Evolutionary conservation across 257 asterid genomes (phyloP).

Genomic region (Solanum virginianum): DNA sequence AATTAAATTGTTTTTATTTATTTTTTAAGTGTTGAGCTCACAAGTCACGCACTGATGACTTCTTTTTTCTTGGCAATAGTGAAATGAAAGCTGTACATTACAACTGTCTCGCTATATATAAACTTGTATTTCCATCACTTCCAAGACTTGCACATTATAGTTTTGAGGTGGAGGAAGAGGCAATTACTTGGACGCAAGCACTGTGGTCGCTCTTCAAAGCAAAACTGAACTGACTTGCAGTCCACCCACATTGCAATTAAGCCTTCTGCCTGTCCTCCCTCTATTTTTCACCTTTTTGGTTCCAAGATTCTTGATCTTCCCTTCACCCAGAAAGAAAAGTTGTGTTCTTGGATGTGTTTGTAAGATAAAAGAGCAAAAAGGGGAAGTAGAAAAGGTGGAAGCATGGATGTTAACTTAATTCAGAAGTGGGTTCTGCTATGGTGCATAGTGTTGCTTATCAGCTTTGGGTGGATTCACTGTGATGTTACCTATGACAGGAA

Average conservation of each 20-base stretch:
- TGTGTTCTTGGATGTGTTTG: not conserved
- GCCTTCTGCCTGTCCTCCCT: not conserved
- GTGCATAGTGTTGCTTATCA: not conserved
- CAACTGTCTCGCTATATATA: not conserved
- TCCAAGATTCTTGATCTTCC: not conserved
- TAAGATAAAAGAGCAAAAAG: not conserved
- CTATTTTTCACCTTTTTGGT: not conserved
- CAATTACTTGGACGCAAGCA: not conserved
- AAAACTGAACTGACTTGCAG: not conserved
- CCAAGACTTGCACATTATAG: not conserved
- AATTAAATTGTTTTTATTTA: not conserved
- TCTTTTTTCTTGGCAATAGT: not conserved
- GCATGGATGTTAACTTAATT: not conserved
- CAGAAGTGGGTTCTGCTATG: not conserved
- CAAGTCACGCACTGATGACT: not conserved
- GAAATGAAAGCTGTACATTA: not conserved
- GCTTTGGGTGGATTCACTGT: not conserved
- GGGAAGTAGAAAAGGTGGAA: not conserved
- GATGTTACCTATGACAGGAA: conserved; percentile 9
- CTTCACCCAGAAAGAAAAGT: not conserved
- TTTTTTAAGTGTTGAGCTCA: not conserved
- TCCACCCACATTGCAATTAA: not conserved
- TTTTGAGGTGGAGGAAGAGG: not conserved
- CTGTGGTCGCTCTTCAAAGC: not conserved
- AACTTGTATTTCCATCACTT: not conserved